phyloP scores from a whole-genome alignment of 2,329 filamentous ascomycete genomes.

The Penicillium sp. region DNA sequence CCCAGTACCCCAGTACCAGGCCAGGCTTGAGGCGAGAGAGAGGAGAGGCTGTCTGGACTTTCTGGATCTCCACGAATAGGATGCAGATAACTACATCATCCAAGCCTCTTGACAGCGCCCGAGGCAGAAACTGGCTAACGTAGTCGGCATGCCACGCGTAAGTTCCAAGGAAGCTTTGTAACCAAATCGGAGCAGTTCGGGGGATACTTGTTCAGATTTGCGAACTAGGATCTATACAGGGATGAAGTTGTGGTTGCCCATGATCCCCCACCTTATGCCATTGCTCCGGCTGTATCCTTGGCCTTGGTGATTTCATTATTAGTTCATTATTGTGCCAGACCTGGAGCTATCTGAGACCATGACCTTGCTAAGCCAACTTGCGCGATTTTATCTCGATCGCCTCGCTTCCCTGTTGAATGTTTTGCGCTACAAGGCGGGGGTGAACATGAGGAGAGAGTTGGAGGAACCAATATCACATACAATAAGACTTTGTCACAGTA shows the following conservation, averaged over 20 bases:
- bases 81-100: not conserved
- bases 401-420: not conserved
- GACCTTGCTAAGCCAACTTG: not conserved
- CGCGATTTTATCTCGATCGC: not conserved
- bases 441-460: not conserved
- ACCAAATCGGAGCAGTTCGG: constrained; percentile 19
- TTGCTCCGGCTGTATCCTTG: not conserved
- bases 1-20: too few species aligned
- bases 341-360: not conserved
- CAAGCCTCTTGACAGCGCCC: not conserved
- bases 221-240: constrained; percentile 30
- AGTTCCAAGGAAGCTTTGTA: not conserved
- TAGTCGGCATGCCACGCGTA: not conserved
- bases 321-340: not conserved
- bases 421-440: not conserved
- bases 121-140: not conserved
- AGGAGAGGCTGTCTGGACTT: not conserved
- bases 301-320: constrained; percentile 3
- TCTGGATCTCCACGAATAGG: not conserved
- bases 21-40: not conserved
- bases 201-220: constrained; percentile 15
- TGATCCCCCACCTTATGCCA: not conserved
- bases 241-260: constrained; percentile 20
- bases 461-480: not conserved
- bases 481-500: not conserved